phyloP scores from a whole-genome alignment of 805 yeast species.

The Saccharomycopsis vini region DNA sequence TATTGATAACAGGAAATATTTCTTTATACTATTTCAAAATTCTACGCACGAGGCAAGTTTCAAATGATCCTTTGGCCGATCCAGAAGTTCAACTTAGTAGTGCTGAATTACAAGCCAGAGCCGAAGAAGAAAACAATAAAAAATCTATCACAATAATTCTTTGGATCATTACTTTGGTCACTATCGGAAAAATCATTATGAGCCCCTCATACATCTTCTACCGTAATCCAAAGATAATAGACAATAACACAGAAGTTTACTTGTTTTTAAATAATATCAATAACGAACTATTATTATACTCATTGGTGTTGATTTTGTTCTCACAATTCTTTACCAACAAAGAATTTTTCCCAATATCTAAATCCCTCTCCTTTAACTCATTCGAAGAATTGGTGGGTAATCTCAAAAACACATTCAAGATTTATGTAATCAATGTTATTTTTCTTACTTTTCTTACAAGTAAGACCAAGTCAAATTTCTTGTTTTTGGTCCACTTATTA shows the following conservation, averaged over 20 bases:
- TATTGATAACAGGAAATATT: slow-evolving; percentile 2
- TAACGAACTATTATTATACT: slow-evolving; percentile 15
- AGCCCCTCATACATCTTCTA: slow-evolving; percentile 16
- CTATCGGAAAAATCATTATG: slow-evolving; percentile 18
- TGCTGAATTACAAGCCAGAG: not conserved
- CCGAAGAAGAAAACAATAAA: slow-evolving; percentile 12
- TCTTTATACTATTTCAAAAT: slow-evolving; percentile 10
- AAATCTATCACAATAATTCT: slow-evolving; percentile 17
- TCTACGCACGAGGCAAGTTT: no score
- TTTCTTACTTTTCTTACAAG: slow-evolving; percentile 17
- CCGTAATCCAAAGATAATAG: slow-evolving; percentile 12
- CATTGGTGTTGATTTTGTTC: slow-evolving; percentile 15
- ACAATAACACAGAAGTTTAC: slow-evolving; percentile 15
- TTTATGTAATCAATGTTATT: slow-evolving; percentile 13
- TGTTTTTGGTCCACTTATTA: slow-evolving; percentile 10
- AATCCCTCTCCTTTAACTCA: slow-evolving; percentile 5
- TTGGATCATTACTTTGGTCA: slow-evolving; percentile 17
- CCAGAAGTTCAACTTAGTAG: not conserved
- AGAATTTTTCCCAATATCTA: slow-evolving; percentile 12
- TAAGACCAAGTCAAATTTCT: slow-evolving; percentile 16
- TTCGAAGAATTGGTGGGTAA: slow-evolving; percentile 12
- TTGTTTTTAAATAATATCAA: slow-evolving; percentile 18
- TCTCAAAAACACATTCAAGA: slow-evolving; percentile 17
- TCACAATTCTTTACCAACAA: slow-evolving; percentile 11
- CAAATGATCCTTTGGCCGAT: not conserved